A percentile compares a stretch with the other conserved stretches of the same genome.
Evolutionary conservation across 768 basidiomycete species (phyloP).

Genomic region (Astraeus odoratus): DNA sequence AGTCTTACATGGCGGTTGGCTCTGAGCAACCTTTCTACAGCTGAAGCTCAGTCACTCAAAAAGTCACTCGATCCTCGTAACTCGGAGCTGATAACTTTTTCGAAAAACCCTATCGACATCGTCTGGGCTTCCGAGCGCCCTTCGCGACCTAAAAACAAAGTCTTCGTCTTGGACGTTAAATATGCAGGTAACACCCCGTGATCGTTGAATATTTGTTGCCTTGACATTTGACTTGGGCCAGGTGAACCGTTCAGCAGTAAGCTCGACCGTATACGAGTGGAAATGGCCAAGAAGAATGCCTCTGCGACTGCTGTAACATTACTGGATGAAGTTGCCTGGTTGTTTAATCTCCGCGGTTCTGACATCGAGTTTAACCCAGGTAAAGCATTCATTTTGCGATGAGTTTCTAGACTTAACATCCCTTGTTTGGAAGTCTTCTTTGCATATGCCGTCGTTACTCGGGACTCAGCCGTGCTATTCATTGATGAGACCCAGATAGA

Average conservation of each 20-base stretch:
- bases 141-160: conserved; percentile 52
- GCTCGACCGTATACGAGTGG: conserved; percentile 56
- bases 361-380: conserved; percentile 89
- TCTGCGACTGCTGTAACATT: conserved; percentile 73
- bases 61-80: conserved; percentile 46
- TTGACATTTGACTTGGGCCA: conserved; percentile 11
- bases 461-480: conserved; percentile 55
- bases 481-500: conserved; percentile 46
- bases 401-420: background rate
- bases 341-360: conserved; percentile 86
- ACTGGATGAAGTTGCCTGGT: conserved; percentile 93
- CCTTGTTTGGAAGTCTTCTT: conserved; percentile 64
- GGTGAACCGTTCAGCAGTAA: conserved; percentile 64
- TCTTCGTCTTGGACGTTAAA: conserved; percentile 66
- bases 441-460: conserved; percentile 77
- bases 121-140: conserved; percentile 72
- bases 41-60: conserved; percentile 56
- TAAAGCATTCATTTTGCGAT: conserved; percentile 11
- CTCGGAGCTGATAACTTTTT: conserved; percentile 62
- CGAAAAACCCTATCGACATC: conserved; percentile 68
- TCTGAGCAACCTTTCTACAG: conserved; percentile 24
- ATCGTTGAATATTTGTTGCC: background rate
- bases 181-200: conserved; percentile 49
- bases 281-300: conserved; percentile 48
- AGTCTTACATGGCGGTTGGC: conserved; percentile 7